Base-by-base conservation (phyloP, 257 asterid genomes). In the Prunella vulgaris region DNA sequence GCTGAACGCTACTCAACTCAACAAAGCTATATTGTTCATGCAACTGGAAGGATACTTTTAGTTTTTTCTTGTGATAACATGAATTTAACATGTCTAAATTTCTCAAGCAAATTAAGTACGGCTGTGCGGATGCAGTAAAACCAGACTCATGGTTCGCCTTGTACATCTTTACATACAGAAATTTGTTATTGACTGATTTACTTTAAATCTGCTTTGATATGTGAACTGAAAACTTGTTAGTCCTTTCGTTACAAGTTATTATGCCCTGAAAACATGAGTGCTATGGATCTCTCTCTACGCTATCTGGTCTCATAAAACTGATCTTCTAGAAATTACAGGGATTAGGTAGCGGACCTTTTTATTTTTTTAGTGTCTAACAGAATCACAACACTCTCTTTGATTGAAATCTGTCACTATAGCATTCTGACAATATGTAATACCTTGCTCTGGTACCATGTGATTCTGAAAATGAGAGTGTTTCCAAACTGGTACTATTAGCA, bases 201-300 rank as follows among this genome's bases (percentile, higher is more conserved):
- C 53, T 60, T 60, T 33, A 64, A 17, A 15, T 44, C 44, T 70
- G 68, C 71, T 57, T 59, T 65, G 54, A 33, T 64, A 14, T 64
- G 42, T 15, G 7, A 24, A 27, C 60, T 61, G 42, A 63, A n/a
- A n/a, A n/a, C n/a, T n/a, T n/a, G n/a, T n/a, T n/a, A n/a, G n/a
- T n/a, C n/a, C n/a, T n/a, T n/a, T n/a, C n/a, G n/a, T n/a, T n/a
- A n/a, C n/a, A n/a, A n/a, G n/a, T n/a, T n/a, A n/a, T n/a, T n/a
- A n/a, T n/a, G n/a, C n/a, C n/a, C n/a, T n/a, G 15, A 2, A 20
- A 25, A 3, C 28, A 25, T 1, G 28, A 25, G 28, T 49, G 42
- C 58, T 73, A 69, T 73, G 54, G 22, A 65, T 14, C 57, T 44
- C 48, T 14, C 17, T 52, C 21, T 52, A 10, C 10, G 28, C 7